Base-by-base conservation (phyloP, 192 early-diverging fungal species). In the Coemansia aciculifera region DNA sequence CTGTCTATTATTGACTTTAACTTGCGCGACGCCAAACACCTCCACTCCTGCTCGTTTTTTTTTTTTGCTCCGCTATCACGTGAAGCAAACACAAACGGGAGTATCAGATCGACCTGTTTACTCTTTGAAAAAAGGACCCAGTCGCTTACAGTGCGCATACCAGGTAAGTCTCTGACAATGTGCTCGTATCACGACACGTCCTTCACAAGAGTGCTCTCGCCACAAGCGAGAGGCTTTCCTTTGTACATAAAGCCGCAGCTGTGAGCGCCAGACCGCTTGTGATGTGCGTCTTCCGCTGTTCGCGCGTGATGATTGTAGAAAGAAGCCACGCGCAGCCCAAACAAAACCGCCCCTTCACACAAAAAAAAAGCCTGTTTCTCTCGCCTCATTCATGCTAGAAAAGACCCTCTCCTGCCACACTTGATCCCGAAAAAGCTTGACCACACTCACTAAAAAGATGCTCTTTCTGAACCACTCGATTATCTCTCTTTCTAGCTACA, bases 401-500 rank as follows among this genome's bases (percentile, higher is more conserved):
- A 46, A 46, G 43, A 46, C 43, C 43, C 48, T 24, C 48, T 24
- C 48, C 23, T 54, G 51, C 51, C 51, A 54, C 51, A 54, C 27
- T 31, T 54, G 24, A 15, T 31, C 27, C 27, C 19, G 51, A 29
- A 54, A 54, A 29, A 34, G 34, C 51, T 32, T 31, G 51, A 29
- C 27, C 5, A 59, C 21, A 36, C 57, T 8, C 7, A 59, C 57
- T 59, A 37, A 59, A 57, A 29, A 38, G 5, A 21, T 9, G n/a
- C 10, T 21, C 34, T 59, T 59, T 59, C 34, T 59, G 38, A 59
- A 59, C 13, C 15, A 32, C 34, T 29, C 57, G 34, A 21, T 1
- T 34, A 12, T 59, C 9, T 10, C 54, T 37, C 57, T 59, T 59
- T 59, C 57, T 37, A 59, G 57, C 57, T 59, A 37, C 57, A 59